Evolutionary conservation across 257 asterid species (phyloP).

Genomic region (Solanum ossicruentum): DNA sequence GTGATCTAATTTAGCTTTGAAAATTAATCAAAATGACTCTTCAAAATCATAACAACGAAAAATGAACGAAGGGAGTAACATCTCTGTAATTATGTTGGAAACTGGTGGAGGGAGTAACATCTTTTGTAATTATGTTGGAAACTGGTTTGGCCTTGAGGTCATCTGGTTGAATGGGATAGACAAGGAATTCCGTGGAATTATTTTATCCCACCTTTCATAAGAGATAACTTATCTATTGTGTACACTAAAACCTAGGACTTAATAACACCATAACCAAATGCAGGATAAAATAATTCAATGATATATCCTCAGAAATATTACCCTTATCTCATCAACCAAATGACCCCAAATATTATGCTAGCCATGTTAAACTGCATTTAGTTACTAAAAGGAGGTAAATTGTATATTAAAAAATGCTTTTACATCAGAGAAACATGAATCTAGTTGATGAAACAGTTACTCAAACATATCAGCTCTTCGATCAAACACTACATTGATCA

Average conservation of each 20-base stretch:
- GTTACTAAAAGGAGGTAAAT: not conserved
- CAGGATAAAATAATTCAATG: too few species aligned
- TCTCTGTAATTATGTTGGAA: too few species aligned
- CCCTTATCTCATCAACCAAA: not conserved
- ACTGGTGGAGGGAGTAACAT: too few species aligned
- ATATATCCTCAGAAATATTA: not conserved
- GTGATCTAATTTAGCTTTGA: too few species aligned
- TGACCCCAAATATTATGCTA: not conserved
- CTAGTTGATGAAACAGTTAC: not conserved
- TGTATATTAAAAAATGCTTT: not conserved
- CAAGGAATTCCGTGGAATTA: not conserved
- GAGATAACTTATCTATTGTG: not conserved
- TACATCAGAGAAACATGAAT: not conserved
- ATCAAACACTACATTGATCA: not conserved
- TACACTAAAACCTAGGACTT: not conserved
- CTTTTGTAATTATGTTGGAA: too few species aligned
- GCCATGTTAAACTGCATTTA: not conserved
- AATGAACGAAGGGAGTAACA: too few species aligned
- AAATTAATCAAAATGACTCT: too few species aligned
- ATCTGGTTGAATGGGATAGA: not conserved
- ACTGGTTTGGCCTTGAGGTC: not conserved
- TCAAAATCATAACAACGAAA: too few species aligned
- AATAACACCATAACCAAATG: not conserved
- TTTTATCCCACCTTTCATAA: not conserved
- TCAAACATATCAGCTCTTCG: not conserved